Conservation (phyloP, 768 basidiomycete species). For the Kwoniella dejecticola region DNA sequence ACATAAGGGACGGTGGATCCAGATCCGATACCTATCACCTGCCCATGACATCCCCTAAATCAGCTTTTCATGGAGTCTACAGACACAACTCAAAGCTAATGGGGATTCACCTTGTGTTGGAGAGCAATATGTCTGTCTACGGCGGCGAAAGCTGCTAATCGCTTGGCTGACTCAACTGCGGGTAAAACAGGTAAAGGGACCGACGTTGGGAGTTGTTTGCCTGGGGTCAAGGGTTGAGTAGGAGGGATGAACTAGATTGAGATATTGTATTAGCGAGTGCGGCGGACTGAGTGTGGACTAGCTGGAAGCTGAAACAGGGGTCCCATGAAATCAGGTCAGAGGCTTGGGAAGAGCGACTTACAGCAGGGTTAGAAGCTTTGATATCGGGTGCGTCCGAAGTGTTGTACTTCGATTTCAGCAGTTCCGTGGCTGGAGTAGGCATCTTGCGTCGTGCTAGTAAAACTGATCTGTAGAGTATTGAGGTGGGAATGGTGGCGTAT, state of each 20-base stretch:
- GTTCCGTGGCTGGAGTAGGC: conserved; percentile 10
- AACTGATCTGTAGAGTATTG: neutral
- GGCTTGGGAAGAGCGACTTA: too few relatives aligned
- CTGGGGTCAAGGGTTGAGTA: conserved; percentile 34
- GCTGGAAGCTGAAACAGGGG: too few relatives aligned
- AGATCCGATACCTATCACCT: conserved; percentile 58
- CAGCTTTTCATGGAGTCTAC: too few relatives aligned
- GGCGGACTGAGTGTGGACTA: too few relatives aligned
- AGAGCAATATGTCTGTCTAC: conserved; percentile 84
- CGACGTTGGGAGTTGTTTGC: conserved; percentile 44
- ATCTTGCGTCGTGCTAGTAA: conserved; percentile 3
- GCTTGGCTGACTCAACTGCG: conserved; percentile 77
- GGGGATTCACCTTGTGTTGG: conserved; percentile 69
- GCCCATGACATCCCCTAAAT: neutral
- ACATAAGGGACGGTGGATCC: conserved; percentile 88
- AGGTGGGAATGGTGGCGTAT: too few relatives aligned
- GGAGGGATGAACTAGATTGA: conserved; percentile 46
- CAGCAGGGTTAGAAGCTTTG: conserved; percentile 9
- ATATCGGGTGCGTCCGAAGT: conserved; percentile 3
- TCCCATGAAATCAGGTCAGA: too few relatives aligned
- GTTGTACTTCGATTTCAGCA: conserved; percentile 10
- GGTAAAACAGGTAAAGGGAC: conserved; percentile 41
- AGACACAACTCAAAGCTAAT: too few relatives aligned
- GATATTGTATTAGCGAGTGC: too few relatives aligned
- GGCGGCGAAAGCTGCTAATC: conserved; percentile 87